phyloP scores from a whole-genome alignment of 805 yeast species.

The Ogataea haglerorum region DNA sequence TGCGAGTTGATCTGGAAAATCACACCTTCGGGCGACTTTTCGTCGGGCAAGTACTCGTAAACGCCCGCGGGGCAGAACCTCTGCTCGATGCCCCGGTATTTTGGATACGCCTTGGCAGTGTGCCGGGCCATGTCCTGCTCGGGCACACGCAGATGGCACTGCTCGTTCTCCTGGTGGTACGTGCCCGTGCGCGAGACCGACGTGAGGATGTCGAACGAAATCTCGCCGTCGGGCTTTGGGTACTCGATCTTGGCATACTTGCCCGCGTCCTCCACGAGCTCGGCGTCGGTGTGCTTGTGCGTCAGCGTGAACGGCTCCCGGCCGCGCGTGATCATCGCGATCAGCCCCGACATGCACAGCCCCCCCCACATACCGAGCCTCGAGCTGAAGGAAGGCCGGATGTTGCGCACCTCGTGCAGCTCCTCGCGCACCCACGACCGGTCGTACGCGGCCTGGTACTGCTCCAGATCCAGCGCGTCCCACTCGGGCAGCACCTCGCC shows the following conservation, averaged over 20 bases:
- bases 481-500: constrained; percentile 33
- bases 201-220: constrained; percentile 88
- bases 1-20: constrained; percentile 92
- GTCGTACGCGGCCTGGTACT: constrained; percentile 63
- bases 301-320: constrained; percentile 83
- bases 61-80: constrained; percentile 99
- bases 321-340: constrained; percentile 76
- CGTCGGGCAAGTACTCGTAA: constrained; percentile 81
- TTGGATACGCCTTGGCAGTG: constrained; percentile 65
- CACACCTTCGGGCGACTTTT: constrained; percentile 54
- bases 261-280: constrained; percentile 63
- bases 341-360: constrained; percentile 75
- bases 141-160: constrained; percentile 74
- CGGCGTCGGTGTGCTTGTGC: constrained; percentile 66
- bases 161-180: constrained; percentile 91
- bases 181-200: constrained; percentile 98
- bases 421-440: constrained; percentile 87
- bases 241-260: constrained; percentile 71
- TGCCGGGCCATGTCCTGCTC: constrained; percentile 64
- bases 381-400: constrained; percentile 84
- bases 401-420: constrained; percentile 78
- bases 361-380: constrained; percentile 82
- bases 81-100: constrained; percentile 81
- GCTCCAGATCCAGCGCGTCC: constrained; percentile 46
- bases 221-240: constrained; percentile 93